These are phyloP conservation scores for Penicillium palitans DNA, from an alignment of 2,329 filamentous ascomycete genomes.

Conservation along the genomic window DNA sequence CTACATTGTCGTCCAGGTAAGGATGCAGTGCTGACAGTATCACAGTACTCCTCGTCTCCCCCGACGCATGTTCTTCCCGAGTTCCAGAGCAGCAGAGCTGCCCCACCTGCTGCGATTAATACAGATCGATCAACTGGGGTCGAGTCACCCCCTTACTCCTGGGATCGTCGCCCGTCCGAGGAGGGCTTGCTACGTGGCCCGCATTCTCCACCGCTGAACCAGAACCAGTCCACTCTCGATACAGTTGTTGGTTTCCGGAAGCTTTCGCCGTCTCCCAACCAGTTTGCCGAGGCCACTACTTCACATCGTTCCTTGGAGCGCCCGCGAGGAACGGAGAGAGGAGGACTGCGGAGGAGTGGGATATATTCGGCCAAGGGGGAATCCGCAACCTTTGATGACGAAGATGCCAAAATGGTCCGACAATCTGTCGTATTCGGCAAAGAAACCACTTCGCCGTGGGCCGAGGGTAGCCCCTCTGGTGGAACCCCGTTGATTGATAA, in stretches of 20 bases:
- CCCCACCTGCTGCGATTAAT: constrained; percentile 45
- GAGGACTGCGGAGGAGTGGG: constrained; percentile 34
- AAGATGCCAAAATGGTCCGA: constrained; percentile 42
- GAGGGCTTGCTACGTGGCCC: constrained; percentile 50
- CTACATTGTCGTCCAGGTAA: constrained; percentile 1
- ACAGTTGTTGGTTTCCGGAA: constrained; percentile 18
- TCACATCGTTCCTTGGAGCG: constrained; percentile 36
- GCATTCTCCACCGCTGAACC: constrained; percentile 26
- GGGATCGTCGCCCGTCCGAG: constrained; percentile 53
- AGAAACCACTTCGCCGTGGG: constrained; percentile 25
- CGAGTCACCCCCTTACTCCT: constrained; percentile 53
- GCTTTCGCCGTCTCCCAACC: constrained; percentile 25
- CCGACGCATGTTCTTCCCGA: constrained; percentile 20
- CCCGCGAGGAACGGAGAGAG: constrained; percentile 26
- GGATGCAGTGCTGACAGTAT: constrained; percentile 21
- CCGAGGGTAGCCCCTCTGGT: constrained; percentile 24
- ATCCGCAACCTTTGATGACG: constrained; percentile 37
- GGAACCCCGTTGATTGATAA: constrained; percentile 32
- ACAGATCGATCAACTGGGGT: constrained; percentile 47
- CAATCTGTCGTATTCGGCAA: constrained; percentile 35
- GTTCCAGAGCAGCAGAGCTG: constrained; percentile 25
- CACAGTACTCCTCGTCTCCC: constrained; percentile 28
- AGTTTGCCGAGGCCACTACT: constrained; percentile 29
- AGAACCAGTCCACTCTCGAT: constrained; percentile 17
- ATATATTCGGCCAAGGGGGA: constrained; percentile 30